A percentile compares a stretch with the other conserved stretches of the same genome.
These are phyloP conservation scores for Leishmania braziliensis DNA, from an alignment of 208 protist species.

Conservation along the genomic window DNA sequence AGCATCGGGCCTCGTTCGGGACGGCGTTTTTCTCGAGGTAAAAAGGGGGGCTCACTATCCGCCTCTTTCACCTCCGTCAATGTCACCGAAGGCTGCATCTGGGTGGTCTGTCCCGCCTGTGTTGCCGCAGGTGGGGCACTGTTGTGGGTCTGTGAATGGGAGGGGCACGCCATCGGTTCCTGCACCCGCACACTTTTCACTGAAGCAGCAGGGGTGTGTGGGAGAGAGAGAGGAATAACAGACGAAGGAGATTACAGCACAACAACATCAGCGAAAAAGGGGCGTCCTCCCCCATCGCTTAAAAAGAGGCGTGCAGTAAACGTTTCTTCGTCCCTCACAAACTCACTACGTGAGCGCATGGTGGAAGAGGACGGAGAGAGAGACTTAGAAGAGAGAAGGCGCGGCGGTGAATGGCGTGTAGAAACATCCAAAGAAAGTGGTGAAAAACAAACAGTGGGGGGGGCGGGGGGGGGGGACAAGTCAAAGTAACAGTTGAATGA, in stretches of 20 bases:
- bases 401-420: background rate
- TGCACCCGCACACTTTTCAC: background rate
- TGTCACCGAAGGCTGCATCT: background rate
- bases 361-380: background rate
- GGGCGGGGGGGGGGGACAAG: background rate
- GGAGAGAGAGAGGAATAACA: background rate
- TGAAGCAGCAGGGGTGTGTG: background rate
- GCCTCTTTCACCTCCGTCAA: background rate
- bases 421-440: background rate
- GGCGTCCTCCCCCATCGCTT: background rate
- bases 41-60: background rate
- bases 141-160: background rate
- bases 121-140: background rate
- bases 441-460: background rate
- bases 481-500: background rate
- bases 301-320: too few relatives aligned
- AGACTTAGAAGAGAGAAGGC: background rate
- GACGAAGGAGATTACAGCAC: background rate
- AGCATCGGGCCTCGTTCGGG: background rate
- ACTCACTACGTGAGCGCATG: too few relatives aligned
- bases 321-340: too few relatives aligned
- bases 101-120: background rate
- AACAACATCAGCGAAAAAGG: background rate
- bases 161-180: background rate
- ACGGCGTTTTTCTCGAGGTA: too few relatives aligned